Base-by-base conservation (phyloP, 371 early-diverging fungal genomes). In the Actinomortierella wolfii region DNA sequence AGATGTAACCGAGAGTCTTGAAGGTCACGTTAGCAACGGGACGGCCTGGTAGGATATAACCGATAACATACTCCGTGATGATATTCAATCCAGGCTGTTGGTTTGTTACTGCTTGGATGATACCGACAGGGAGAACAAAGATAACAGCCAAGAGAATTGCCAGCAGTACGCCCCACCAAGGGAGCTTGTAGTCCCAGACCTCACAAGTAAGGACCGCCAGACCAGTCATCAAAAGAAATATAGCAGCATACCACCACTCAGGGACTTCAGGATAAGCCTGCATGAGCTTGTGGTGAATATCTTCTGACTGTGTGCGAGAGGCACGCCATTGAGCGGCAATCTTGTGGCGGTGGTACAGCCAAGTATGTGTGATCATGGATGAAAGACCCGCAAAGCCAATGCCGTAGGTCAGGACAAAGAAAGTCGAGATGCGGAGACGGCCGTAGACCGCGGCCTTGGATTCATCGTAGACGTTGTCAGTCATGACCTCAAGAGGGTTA, bases 41-140 rank as follows among this genome's bases (percentile, higher is more conserved):
- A 11, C 68, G 71, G 23, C 88, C 88, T 26, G 86, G 86, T 20
- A 82, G 67, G 8, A 84, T 75, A n/a, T 78, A 76, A 26, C 88
- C 88, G 6, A 78, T 78, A 14, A 86, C 64, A 28, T 85, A 65
- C 64, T 87, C 83, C 14, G 92, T 86, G 28, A 93, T 80, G 34
- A 91, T 80, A 57, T 90, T 90, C 6, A 92, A 76, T 49, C 87
- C 90, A 29, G 88, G 88, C 51, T 80, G 76, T 46, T 85, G 84
- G 69, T 87, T 89, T 71, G 75, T 87, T 15, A 91, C 67, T 23
- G 92, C 92, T 53, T 81, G 79, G 43, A 91, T 85, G 49, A 91
- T 85, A 68, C 91, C 93, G 45, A 92, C 83, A 0, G 95, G 93
- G 1, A 95, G 74, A 6, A 91, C 78, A 56, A 93, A 86, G 54